Evolutionary conservation across 495 filamentous ascomycete genomes (phyloP).

Genomic region (Aspergillus hancockii): DNA sequence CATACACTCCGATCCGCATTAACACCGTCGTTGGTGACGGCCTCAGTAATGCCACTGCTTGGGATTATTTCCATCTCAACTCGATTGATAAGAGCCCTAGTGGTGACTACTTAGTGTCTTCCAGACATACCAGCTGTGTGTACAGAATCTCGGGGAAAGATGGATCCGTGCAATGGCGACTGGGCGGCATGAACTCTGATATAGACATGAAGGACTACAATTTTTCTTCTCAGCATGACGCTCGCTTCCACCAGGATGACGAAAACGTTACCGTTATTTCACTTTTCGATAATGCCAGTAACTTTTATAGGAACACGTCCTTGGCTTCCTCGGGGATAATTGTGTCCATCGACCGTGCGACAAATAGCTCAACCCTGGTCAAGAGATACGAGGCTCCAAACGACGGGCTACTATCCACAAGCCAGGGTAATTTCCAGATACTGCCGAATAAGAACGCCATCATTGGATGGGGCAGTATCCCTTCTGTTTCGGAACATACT

Average conservation of each 20-base stretch:
- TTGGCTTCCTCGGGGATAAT: slow-evolving; percentile 47
- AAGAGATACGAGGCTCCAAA: slow-evolving; percentile 32
- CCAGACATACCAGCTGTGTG: slow-evolving; percentile 44
- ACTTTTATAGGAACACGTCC: not conserved
- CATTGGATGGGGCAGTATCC: slow-evolving; percentile 50
- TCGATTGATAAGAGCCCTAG: slow-evolving; percentile 50
- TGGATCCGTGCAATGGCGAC: slow-evolving; percentile 51
- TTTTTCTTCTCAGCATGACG: slow-evolving; percentile 57
- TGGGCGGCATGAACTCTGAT: slow-evolving; percentile 42
- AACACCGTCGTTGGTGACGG: slow-evolving; percentile 40
- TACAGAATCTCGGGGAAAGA: slow-evolving; percentile 47
- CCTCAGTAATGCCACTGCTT: slow-evolving; percentile 27
- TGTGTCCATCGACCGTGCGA: slow-evolving; percentile 41
- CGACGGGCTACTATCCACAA: slow-evolving; percentile 30
- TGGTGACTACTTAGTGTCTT: slow-evolving; percentile 55
- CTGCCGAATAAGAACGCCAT: slow-evolving; percentile 48
- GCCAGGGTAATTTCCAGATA: slow-evolving; percentile 53
- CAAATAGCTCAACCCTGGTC: slow-evolving; percentile 35
- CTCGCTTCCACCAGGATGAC: slow-evolving; percentile 41
- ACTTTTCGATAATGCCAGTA: slow-evolving; percentile 43
- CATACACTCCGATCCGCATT: slow-evolving; percentile 12
- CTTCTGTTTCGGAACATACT: slow-evolving; percentile 48
- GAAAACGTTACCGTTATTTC: slow-evolving; percentile 39
- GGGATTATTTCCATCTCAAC: slow-evolving; percentile 57
- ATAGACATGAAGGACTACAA: slow-evolving; percentile 16